Evolutionary conservation across 139 green algal species (phyloP).

Genomic region (Closterium sp.): DNA sequence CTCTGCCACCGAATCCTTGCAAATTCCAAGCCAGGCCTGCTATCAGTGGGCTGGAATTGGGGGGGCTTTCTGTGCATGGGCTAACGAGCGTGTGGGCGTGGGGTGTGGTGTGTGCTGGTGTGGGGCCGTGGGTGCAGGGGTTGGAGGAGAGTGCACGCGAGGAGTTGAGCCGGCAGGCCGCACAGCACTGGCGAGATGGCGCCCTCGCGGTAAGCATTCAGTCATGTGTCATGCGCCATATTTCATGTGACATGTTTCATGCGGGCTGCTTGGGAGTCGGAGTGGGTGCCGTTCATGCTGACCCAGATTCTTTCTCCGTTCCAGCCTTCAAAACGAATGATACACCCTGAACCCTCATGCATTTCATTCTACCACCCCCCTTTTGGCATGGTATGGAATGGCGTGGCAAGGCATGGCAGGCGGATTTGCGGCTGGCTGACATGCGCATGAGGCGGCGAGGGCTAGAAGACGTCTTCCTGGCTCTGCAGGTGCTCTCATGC

Average conservation of each 20-base stretch:
- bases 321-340: too few relatives aligned
- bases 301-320: too few relatives aligned
- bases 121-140: background rate
- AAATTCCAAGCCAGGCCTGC: too few relatives aligned
- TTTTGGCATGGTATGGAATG: too few relatives aligned
- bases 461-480: background rate
- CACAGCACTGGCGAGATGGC: background rate
- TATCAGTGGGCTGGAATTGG: background rate
- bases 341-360: too few relatives aligned
- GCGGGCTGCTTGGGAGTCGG: too few relatives aligned
- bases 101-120: too few relatives aligned
- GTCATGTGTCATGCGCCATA: too few relatives aligned
- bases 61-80: background rate
- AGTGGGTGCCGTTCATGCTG: too few relatives aligned
- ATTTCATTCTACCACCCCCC: too few relatives aligned
- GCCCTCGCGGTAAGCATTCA: background rate
- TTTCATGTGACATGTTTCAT: too few relatives aligned
- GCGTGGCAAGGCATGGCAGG: background rate
- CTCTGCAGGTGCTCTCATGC: background rate
- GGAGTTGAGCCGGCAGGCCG: background rate
- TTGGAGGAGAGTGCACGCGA: background rate
- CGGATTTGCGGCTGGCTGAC: background rate
- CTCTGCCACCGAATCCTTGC: too few relatives aligned
- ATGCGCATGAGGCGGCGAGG: background rate
- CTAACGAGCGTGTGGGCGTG: background rate